A percentile compares a stretch with the other conserved stretches of the same genome.
These are phyloP conservation scores for Aphanomyces astaci DNA, from an alignment of 352 stramenopile species.

Conservation along the genomic window DNA sequence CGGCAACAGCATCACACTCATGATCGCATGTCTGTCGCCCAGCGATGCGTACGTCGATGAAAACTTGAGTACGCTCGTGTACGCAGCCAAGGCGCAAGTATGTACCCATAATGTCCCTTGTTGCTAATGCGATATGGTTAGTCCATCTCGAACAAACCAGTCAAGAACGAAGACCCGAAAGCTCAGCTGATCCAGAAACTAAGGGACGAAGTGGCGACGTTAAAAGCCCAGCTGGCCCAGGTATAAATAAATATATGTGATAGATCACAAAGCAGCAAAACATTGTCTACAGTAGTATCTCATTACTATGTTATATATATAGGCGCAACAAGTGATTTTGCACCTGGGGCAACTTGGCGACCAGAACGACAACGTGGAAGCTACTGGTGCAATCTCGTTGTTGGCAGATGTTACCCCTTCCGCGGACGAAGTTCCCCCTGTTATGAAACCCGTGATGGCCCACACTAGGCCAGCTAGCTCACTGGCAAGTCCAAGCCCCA, in stretches of 20 bases:
- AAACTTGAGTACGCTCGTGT: constrained; percentile 57
- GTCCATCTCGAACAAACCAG: constrained; percentile 45
- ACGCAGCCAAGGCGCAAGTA: constrained; percentile 40
- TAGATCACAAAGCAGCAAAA: too few species aligned
- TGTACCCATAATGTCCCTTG: too few species aligned
- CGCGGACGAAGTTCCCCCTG: too few species aligned
- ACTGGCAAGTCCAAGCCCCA: too few species aligned
- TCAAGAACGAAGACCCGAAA: constrained; percentile 46
- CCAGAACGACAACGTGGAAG: too few species aligned
- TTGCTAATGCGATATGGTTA: too few species aligned
- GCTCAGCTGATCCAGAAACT: constrained; percentile 44
- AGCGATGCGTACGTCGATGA: constrained; percentile 45
- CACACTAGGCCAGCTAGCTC: too few species aligned
- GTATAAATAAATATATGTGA: too few species aligned
- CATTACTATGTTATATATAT: background rate
- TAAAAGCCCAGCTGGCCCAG: constrained; percentile 25
- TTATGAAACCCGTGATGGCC: too few species aligned
- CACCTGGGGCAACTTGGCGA: background rate
- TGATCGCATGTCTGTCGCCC: constrained; percentile 57
- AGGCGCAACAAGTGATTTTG: constrained; percentile 21
- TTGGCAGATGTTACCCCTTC: too few species aligned
- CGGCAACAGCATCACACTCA: constrained; percentile 55
- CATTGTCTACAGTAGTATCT: too few species aligned
- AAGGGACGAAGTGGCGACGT: constrained; percentile 22
- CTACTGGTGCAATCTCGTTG: too few species aligned